phyloP scores from a whole-genome alignment of 2,329 filamentous ascomycete genomes.

The Exophiala phaeomuriformis region DNA sequence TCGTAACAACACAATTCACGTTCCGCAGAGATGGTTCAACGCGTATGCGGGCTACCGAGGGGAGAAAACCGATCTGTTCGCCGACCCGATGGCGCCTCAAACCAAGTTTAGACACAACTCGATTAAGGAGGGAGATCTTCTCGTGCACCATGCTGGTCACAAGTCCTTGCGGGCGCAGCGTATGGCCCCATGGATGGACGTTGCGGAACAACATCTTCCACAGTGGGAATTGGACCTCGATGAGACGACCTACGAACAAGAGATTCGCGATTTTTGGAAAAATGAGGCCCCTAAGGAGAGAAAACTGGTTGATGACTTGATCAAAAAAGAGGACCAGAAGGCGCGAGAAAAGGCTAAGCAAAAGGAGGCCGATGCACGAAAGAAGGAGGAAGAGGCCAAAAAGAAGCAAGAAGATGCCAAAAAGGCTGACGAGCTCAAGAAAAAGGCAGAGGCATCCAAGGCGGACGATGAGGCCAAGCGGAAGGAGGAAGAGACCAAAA shows the following conservation, averaged over 20 bases:
- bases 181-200: slow-evolving; percentile 30
- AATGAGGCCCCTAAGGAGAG: slow-evolving; percentile 9
- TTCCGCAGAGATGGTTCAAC: slow-evolving; percentile 25
- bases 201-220: slow-evolving; percentile 27
- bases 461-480: not conserved
- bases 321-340: slow-evolving; percentile 4
- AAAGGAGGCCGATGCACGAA: not conserved
- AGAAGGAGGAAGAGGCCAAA: not conserved
- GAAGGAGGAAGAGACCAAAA: not conserved
- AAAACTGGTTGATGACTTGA: slow-evolving; percentile 8
- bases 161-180: slow-evolving; percentile 27
- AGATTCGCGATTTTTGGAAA: slow-evolving; percentile 32
- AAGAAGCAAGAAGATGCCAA: not conserved
- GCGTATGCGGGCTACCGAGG: slow-evolving; percentile 12
- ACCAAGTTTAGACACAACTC: slow-evolving; percentile 5
- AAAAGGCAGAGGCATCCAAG: not conserved
- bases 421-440: not conserved
- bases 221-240: slow-evolving; percentile 23
- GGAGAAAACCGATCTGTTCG: slow-evolving; percentile 4
- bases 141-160: slow-evolving; percentile 32
- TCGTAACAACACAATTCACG: slow-evolving; percentile 15
- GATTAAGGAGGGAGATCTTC: slow-evolving; percentile 28
- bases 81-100: slow-evolving; percentile 12
- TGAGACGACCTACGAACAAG: slow-evolving; percentile 26
- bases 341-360: not conserved